Conservation (phyloP, 305 asterid species). For the Fraxinus floribunda region DNA sequence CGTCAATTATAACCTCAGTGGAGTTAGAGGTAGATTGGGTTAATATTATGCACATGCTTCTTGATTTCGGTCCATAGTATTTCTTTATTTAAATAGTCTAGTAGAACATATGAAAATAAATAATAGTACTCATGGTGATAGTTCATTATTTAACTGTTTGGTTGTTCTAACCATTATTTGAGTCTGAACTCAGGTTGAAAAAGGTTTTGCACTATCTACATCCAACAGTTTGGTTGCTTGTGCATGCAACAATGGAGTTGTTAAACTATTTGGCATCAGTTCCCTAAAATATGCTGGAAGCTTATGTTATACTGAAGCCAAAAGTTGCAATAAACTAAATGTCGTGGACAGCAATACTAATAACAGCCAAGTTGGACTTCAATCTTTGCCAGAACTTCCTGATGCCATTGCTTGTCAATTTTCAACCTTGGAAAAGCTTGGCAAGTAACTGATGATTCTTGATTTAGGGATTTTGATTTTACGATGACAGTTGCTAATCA, state of each 20-base stretch:
- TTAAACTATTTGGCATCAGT: constrained; percentile 40
- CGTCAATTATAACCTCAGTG: constrained; percentile 44
- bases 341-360: constrained; percentile 29
- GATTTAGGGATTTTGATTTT: constrained; percentile 15
- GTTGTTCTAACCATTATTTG: constrained; percentile 10
- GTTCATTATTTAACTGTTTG: not conserved
- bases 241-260: constrained; percentile 65
- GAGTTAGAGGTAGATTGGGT: constrained; percentile 50
- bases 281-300: constrained; percentile 54
- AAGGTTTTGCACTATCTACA: constrained; percentile 56
- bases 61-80: not conserved
- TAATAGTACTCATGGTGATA: not conserved
- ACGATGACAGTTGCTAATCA: constrained; percentile 26
- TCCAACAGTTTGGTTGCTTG: constrained; percentile 61
- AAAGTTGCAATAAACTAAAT: constrained; percentile 35
- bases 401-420: constrained; percentile 74
- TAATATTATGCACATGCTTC: constrained; percentile 13
- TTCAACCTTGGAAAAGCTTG: constrained; percentile 58
- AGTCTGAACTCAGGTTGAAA: constrained; percentile 52
- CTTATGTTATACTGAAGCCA: constrained; percentile 46
- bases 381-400: constrained; percentile 37
- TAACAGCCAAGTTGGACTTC: constrained; percentile 30
- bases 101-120: not conserved
- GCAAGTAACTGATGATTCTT: constrained; percentile 37
- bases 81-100: not conserved